A percentile compares a stretch with the other conserved stretches of the same genome.
Conservation (phyloP, 2,329 filamentous ascomycete genomes). For the Colletotrichum acutatum region DNA sequence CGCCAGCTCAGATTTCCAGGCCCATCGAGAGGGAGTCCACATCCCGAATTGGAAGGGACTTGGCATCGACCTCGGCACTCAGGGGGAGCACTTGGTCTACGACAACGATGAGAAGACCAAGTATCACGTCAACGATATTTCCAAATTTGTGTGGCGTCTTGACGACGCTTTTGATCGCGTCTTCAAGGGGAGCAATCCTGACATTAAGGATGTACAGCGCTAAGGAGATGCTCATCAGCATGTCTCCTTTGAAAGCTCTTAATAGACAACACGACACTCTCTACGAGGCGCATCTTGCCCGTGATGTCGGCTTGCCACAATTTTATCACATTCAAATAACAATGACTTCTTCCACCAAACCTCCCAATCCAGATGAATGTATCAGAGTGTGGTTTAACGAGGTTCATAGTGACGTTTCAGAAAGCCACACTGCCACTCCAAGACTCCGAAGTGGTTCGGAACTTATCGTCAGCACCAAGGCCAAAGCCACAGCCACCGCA, state of each 20-base stretch:
- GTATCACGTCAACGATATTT: constrained; percentile 35
- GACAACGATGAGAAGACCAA: constrained; percentile 35
- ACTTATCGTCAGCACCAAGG: background rate
- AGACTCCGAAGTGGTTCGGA: constrained; percentile 27
- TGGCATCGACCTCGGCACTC: constrained; percentile 38
- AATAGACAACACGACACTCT: background rate
- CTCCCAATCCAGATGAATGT: no score
- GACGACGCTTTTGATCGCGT: constrained; percentile 33
- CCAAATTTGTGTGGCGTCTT: constrained; percentile 32
- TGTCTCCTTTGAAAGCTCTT: background rate
- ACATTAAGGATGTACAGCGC: constrained; percentile 17
- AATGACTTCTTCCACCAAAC: background rate
- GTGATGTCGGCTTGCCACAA: background rate
- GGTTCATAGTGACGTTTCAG: background rate
- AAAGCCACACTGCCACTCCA: background rate
- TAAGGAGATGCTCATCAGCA: background rate
- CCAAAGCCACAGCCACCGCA: background rate
- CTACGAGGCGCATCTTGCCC: background rate
- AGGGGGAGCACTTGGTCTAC: constrained; percentile 40
- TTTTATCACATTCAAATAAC: background rate
- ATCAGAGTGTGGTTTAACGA: background rate
- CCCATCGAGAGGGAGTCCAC: constrained; percentile 51
- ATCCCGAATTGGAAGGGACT: constrained; percentile 41
- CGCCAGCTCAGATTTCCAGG: constrained; percentile 52
- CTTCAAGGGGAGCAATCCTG: constrained; percentile 33